phyloP scores from a whole-genome alignment of 2,329 filamentous ascomycete genomes.

The Leptosphaerulina australis region DNA sequence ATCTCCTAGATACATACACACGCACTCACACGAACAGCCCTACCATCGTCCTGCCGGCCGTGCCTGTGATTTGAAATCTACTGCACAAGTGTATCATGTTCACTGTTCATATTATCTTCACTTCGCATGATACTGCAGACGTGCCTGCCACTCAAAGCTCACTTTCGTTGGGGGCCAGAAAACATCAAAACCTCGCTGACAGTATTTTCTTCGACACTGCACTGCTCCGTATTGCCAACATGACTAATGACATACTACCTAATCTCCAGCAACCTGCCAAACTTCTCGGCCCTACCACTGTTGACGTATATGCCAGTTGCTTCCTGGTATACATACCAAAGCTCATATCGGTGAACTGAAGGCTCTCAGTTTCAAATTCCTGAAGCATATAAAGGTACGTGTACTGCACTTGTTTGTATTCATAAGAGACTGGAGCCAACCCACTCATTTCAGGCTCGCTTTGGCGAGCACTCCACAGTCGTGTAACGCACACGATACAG shows the following conservation, averaged over 20 bases:
- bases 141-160: conserved; percentile 4
- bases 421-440: background rate
- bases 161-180: background rate
- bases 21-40: conserved; percentile 1
- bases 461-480: conserved; percentile 35
- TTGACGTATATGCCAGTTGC: conserved; percentile 6
- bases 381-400: conserved; percentile 30
- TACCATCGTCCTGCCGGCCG: background rate
- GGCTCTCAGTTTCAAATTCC: conserved; percentile 22
- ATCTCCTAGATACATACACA: conserved; percentile 4
- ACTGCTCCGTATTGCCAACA: background rate
- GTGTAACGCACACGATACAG: conserved; percentile 21
- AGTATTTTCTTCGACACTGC: background rate
- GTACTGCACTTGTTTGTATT: background rate
- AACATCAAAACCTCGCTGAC: background rate
- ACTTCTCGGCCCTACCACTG: background rate
- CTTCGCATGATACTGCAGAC: conserved; percentile 10
- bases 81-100: background rate
- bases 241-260: background rate
- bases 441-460: conserved; percentile 22
- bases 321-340: conserved; percentile 7
- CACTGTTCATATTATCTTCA: conserved; percentile 7
- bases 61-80: background rate
- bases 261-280: background rate
- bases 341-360: background rate